Evolutionary conservation across 768 basidiomycete genomes (phyloP).

Genomic region (Grammothele lineata): DNA sequence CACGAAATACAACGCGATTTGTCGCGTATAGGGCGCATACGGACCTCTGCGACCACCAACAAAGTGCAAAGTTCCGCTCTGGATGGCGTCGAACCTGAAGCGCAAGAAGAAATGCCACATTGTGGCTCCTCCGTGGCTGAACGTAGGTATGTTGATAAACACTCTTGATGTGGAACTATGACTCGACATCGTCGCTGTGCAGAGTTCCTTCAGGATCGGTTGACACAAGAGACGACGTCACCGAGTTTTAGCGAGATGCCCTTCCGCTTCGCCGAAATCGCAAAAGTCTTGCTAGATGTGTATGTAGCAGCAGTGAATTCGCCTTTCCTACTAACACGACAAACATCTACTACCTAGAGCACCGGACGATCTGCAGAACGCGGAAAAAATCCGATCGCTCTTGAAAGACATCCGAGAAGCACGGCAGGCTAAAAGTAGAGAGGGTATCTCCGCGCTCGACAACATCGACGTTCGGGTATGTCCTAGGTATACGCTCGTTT

Average conservation of each 20-base stretch:
- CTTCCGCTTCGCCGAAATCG: constrained; percentile 84
- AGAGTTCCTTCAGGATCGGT: constrained; percentile 80
- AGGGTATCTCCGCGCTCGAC: constrained; percentile 77
- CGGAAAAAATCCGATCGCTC: constrained; percentile 79
- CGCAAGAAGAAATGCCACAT: constrained; percentile 93
- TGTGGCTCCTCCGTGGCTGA: constrained; percentile 86
- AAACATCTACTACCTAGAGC: too few species aligned
- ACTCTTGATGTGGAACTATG: neutral
- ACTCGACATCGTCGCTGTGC: neutral
- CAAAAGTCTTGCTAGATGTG: constrained; percentile 93
- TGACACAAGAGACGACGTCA: constrained; percentile 70
- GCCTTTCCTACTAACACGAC: too few species aligned
- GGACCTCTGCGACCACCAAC: constrained; percentile 90
- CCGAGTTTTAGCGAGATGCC: constrained; percentile 77
- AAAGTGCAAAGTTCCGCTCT: constrained; percentile 83
- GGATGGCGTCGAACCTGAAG: constrained; percentile 95
- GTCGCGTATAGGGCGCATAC: constrained; percentile 68
- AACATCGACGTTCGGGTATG: constrained; percentile 77
- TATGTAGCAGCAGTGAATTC: constrained; percentile 25
- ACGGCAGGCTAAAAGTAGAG: constrained; percentile 88
- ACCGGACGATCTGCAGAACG: constrained; percentile 81
- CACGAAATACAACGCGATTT: neutral
- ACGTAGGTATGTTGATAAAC: constrained; percentile 57
- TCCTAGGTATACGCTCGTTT: constrained; percentile 2
- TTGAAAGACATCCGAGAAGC: constrained; percentile 96